Percentiles rank a stretch among this genome's conserved stretches.
Conservation (phyloP, 805 yeast genomes). For the Pichia deserticola region DNA sequence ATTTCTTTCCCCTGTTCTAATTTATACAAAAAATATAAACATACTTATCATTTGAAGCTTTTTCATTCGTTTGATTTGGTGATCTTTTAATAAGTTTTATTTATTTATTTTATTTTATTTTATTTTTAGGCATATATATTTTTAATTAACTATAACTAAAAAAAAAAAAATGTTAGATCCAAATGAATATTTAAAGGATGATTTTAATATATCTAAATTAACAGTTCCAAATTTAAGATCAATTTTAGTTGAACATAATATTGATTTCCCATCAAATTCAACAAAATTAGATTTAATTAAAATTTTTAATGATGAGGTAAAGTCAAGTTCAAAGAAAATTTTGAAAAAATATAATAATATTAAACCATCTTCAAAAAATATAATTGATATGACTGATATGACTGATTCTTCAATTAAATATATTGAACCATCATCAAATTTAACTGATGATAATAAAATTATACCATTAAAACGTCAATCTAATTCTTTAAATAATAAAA, state of each 20-base stretch:
- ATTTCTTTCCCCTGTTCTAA: no score
- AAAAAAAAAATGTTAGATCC: constrained; percentile 23
- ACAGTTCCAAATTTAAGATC: constrained; percentile 67
- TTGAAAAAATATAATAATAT: constrained; percentile 23
- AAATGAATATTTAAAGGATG: constrained; percentile 30
- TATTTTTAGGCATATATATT: no score
- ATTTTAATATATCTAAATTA: constrained; percentile 60
- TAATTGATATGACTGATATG: constrained; percentile 1
- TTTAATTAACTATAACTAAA: no score
- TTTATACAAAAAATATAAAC: no score
- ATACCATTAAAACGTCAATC: constrained; percentile 10
- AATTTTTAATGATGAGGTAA: constrained; percentile 50
- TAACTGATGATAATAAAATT: constrained; percentile 1
- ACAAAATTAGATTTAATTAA: constrained; percentile 60
- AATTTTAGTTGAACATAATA: constrained; percentile 53
- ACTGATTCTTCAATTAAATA: background rate
- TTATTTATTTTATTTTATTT: no score
- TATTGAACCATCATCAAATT: background rate
- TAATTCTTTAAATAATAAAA: background rate
- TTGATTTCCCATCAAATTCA: constrained; percentile 54
- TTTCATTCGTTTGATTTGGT: no score
- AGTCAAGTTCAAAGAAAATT: constrained; percentile 39
- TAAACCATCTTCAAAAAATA: background rate
- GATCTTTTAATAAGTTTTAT: no score
- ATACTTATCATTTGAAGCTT: no score